These are phyloP conservation scores for Backusella tuberculispora DNA, from an alignment of 192 early-diverging fungal species.

Conservation along the genomic window DNA sequence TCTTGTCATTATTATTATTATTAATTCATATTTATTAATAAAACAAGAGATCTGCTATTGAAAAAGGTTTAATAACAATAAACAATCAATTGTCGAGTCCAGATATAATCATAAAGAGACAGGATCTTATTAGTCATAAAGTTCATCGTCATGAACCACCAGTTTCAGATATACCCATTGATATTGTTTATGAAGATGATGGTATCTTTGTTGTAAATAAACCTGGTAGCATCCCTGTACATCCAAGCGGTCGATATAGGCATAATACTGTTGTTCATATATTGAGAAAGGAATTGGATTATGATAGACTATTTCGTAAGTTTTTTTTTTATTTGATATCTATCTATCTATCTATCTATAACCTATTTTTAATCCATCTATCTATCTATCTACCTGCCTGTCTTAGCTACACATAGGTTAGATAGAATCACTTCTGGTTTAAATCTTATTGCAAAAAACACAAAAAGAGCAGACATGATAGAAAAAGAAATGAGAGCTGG, in stretches of 20 bases:
- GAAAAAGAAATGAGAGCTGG: constrained; percentile 63
- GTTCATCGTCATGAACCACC: constrained; percentile 97
- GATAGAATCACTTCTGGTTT: constrained; percentile 93
- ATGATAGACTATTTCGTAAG: constrained; percentile 54
- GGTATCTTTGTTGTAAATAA: constrained; percentile 82
- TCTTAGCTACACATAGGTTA: constrained; percentile 77
- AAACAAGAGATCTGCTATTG: constrained; percentile 65
- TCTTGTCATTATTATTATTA: neutral
- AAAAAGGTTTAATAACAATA: constrained; percentile 73
- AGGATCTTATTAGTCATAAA: constrained; percentile 76
- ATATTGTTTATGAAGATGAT: constrained; percentile 66
- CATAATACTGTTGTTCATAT: constrained; percentile 82
- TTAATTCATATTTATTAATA: neutral
- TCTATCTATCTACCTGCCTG: neutral
- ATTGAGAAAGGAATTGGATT: constrained; percentile 62
- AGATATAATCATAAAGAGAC: constrained; percentile 68
- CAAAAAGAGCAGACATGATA: constrained; percentile 61
- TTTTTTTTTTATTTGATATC: neutral
- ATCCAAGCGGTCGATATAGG: constrained; percentile 80
- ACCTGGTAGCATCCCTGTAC: constrained; percentile 81
- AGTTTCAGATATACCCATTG: constrained; percentile 62
- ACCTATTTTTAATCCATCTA: neutral
- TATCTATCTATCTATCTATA: neutral
- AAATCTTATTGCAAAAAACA: constrained; percentile 72
- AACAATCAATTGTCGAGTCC: constrained; percentile 61